phyloP scores from a whole-genome alignment of 352 stramenopile genomes.

The Phytophthora pisi region DNA sequence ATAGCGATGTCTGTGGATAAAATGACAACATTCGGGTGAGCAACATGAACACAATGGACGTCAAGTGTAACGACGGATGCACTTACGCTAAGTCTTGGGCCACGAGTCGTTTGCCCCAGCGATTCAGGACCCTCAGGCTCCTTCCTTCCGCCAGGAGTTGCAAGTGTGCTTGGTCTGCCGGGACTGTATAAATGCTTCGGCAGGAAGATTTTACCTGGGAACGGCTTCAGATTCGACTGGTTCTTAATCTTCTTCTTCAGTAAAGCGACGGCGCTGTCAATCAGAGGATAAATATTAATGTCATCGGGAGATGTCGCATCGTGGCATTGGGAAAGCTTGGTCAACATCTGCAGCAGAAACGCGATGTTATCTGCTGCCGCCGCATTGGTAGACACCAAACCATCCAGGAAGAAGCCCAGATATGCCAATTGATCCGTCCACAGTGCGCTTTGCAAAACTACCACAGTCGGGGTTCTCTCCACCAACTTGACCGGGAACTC shows the following conservation, averaged over 20 bases:
- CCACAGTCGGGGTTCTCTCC: constrained; percentile 33
- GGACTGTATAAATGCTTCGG: constrained; percentile 70
- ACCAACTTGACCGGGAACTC: constrained; percentile 58
- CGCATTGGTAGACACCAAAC: constrained; percentile 58
- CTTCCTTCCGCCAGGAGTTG: constrained; percentile 22
- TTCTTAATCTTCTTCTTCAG: constrained; percentile 89
- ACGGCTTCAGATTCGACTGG: constrained; percentile 83
- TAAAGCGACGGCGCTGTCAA: constrained; percentile 58
- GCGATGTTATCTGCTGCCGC: constrained; percentile 81
- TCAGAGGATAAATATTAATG: constrained; percentile 64
- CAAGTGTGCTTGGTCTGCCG: constrained; percentile 26
- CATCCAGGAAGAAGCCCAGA: constrained; percentile 77
- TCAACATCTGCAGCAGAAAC: constrained; percentile 84
- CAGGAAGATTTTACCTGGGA: constrained; percentile 83
- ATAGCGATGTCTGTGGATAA: constrained; percentile 59
- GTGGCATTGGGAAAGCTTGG: constrained; percentile 76
- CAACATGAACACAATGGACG: constrained; percentile 8
- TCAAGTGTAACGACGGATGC: not conserved
- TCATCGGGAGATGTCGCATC: constrained; percentile 51
- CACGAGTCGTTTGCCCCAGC: constrained; percentile 11
- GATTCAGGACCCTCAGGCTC: constrained; percentile 37
- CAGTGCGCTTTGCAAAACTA: constrained; percentile 40
- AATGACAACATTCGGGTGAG: constrained; percentile 12
- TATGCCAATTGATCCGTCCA: constrained; percentile 69
- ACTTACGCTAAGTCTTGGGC: constrained; percentile 60